A percentile compares a stretch with the other conserved stretches of the same genome.
These are phyloP conservation scores for Esteya vermicola DNA, from an alignment of 2,329 filamentous ascomycete species.

Conservation along the genomic window DNA sequence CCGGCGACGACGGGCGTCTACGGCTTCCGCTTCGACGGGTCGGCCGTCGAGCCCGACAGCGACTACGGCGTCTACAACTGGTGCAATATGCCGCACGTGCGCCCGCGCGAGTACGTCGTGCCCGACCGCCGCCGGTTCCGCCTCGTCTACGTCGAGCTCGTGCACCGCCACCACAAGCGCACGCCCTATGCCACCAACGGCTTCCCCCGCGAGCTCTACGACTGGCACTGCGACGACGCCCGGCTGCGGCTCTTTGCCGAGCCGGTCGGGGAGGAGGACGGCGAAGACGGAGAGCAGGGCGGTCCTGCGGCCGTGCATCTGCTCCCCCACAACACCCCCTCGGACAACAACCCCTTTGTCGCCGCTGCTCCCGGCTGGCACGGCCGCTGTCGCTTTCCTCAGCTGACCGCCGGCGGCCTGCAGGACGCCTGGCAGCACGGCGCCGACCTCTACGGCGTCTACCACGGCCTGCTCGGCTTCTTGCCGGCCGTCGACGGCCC, in stretches of 20 bases:
- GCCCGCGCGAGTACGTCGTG: slow-evolving; percentile 46
- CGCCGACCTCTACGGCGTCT: slow-evolving; percentile 62
- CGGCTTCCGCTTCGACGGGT: slow-evolving; percentile 62
- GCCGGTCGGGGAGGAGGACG: slow-evolving; percentile 28
- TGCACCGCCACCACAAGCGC: slow-evolving; percentile 73
- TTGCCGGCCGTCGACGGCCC: slow-evolving; percentile 36
- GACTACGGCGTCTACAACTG: slow-evolving; percentile 59
- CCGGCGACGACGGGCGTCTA: slow-evolving; percentile 38
- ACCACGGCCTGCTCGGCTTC: slow-evolving; percentile 54
- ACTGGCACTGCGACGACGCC: slow-evolving; percentile 59
- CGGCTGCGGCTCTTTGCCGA: slow-evolving; percentile 56
- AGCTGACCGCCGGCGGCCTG: slow-evolving; percentile 59
- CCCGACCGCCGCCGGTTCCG: slow-evolving; percentile 21
- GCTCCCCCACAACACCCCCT: slow-evolving; percentile 43
- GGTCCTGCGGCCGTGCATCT: slow-evolving; percentile 33
- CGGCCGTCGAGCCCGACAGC: slow-evolving; percentile 36
- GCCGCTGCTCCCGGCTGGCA: slow-evolving; percentile 49
- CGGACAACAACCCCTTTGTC: slow-evolving; percentile 55
- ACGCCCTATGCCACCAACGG: slow-evolving; percentile 68
- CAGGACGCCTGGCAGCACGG: slow-evolving; percentile 66
- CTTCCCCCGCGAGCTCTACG: slow-evolving; percentile 58
- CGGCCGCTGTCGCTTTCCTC: slow-evolving; percentile 67
- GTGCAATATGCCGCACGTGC: slow-evolving; percentile 83
- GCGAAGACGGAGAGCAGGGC: slow-evolving; percentile 19
- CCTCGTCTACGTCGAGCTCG: slow-evolving; percentile 64